These are phyloP conservation scores for Fagus crenata DNA, from an alignment of 306 rosid genomes.

Conservation along the genomic window DNA sequence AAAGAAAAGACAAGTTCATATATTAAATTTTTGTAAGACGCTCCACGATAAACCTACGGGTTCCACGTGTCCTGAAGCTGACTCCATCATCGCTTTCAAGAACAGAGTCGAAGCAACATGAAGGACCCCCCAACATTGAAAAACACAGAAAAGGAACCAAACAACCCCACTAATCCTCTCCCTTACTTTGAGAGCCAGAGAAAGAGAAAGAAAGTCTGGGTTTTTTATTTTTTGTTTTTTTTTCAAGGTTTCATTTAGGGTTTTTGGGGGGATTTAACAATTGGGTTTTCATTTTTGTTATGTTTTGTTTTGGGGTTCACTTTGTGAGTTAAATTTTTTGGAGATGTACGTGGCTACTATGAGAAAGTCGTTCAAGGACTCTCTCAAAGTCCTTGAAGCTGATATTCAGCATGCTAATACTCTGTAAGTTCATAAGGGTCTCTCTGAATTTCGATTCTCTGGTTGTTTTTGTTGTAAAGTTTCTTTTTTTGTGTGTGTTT, in stretches of 20 bases:
- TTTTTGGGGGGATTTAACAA: constrained; percentile 9
- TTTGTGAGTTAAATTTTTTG: neutral
- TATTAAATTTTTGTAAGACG: neutral
- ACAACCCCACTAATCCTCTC: neutral
- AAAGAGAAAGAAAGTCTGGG: constrained; percentile 18
- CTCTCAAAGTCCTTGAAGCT: constrained; percentile 93
- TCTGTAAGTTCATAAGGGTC: constrained; percentile 50
- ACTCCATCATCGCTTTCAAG: constrained; percentile 65
- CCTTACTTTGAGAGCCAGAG: constrained; percentile 13
- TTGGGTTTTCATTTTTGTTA: neutral
- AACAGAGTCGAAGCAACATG: constrained; percentile 60
- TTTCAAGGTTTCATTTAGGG: constrained; percentile 29
- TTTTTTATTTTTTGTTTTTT: neutral
- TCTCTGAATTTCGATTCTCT: constrained; percentile 12
- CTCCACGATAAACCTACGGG: neutral
- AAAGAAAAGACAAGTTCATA: too few species aligned
- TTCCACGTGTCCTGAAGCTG: constrained; percentile 61
- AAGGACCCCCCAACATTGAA: constrained; percentile 28
- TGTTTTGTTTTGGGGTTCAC: neutral
- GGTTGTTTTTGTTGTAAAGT: neutral
- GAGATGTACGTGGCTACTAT: constrained; percentile 84
- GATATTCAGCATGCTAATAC: constrained; percentile 98
- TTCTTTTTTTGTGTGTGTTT: neutral
- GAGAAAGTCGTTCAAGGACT: constrained; percentile 98
- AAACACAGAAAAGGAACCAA: neutral